Base-by-base conservation (phyloP, 169 alveolate genomes). In the Eimeria brunetti region DNA sequence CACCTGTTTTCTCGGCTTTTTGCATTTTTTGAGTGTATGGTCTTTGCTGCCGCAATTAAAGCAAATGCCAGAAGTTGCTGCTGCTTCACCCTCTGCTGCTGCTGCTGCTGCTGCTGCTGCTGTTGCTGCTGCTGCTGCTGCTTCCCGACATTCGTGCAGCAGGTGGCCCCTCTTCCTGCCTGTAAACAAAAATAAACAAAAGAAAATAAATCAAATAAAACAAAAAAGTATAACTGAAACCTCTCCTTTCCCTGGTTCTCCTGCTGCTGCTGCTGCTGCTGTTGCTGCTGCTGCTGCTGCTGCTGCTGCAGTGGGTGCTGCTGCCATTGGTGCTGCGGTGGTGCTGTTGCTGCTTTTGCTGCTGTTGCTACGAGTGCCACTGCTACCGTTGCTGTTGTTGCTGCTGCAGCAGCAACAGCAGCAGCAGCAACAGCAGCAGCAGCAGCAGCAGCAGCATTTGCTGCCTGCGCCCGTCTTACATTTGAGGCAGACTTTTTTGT, bases 41-140 rank as follows among this genome's bases (percentile, higher is more conserved):
- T 67, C 94, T 4, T 64, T 73, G 60, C 96, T 76, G 69, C 97
- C 97, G 51, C 97, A 96, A 56, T 95, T 95, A 67, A 96, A 96
- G 76, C 97, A 96, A 46, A 94, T 83, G 67, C 93, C 94, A 73
- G 83, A 30, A 16, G 76, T 53, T 6, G 83, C 83, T 11, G 93
- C 81, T n/a, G 83, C 36, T 4, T 49, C 71, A 20, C 69, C 62
- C 60, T 69, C 30, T 27, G 83, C 93, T 9, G 30, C 36, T 8
- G 83, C 30, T 16, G 58, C 64, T 24, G 56, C 93, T 6, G 64
- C 30, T 27, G 83, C 93, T 9, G 30, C 36, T 8, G 78, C 14
- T 18, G 46, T 30, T 18, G 53, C 18, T 30, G 83, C 93, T 9
- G 30, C 36, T 8, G 83, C 30, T 16, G 58, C 64, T 24, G 56